phyloP scores from a whole-genome alignment of 495 filamentous ascomycete species.

The Penicillium roqueforti region DNA sequence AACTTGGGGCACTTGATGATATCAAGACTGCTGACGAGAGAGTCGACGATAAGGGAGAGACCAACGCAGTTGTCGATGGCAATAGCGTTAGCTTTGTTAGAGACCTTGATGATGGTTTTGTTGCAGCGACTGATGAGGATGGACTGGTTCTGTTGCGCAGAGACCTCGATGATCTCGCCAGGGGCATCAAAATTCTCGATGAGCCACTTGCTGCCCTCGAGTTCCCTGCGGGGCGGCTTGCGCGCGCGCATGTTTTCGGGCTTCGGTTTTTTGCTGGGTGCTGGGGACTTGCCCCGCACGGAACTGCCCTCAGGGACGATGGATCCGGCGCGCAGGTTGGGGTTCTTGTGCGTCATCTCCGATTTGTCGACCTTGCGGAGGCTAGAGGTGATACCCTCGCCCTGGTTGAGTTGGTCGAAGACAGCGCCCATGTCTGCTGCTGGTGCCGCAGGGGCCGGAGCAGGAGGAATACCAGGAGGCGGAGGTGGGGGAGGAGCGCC shows the following conservation, averaged over 20 bases:
- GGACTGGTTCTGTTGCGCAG: constrained; percentile 77
- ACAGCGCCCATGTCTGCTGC: constrained; percentile 71
- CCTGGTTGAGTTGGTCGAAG: constrained; percentile 86
- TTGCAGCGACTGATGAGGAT: constrained; percentile 88
- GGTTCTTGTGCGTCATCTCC: constrained; percentile 98
- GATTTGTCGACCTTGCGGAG: constrained; percentile 90
- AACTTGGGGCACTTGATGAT: constrained; percentile 93
- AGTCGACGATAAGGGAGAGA: constrained; percentile 82
- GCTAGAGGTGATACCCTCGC: constrained; percentile 76
- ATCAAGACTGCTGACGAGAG: constrained; percentile 84
- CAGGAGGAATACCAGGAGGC: constrained; percentile 42
- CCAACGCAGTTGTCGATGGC: constrained; percentile 84
- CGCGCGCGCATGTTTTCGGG: constrained; percentile 90
- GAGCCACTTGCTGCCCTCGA: constrained; percentile 94
- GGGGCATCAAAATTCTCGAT: constrained; percentile 90
- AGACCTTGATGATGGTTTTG: constrained; percentile 83
- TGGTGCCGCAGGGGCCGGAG: constrained; percentile 27
- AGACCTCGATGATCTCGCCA: constrained; percentile 65
- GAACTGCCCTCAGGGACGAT: constrained; percentile 54
- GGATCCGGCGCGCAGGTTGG: constrained; percentile 70
- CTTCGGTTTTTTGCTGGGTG: constrained; percentile 87
- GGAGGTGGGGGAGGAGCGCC: constrained; percentile 81
- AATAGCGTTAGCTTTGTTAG: constrained; percentile 91
- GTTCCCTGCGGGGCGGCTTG: constrained; percentile 85
- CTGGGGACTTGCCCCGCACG: constrained; percentile 68